These are phyloP conservation scores for Scedosporium boydii DNA, from an alignment of 2,329 filamentous ascomycete species.

Conservation along the genomic window DNA sequence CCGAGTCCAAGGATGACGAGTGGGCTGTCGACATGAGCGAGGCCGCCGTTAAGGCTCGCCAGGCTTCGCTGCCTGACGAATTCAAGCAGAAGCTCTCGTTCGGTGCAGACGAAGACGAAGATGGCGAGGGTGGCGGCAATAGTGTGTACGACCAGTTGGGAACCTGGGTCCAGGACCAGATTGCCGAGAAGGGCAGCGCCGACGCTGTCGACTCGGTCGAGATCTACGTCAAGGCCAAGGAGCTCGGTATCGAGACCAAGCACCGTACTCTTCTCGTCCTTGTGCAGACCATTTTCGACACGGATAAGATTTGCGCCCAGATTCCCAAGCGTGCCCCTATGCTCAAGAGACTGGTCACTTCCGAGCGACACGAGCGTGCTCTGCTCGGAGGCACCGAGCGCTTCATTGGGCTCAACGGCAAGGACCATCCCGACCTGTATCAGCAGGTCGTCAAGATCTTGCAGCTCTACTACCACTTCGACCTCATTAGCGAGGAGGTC, in stretches of 20 bases:
- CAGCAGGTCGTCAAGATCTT: slow-evolving; percentile 76
- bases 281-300: slow-evolving; percentile 83
- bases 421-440: slow-evolving; percentile 69
- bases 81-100: slow-evolving; percentile 87
- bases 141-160: slow-evolving; percentile 84
- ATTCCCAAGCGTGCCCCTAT: slow-evolving; percentile 75
- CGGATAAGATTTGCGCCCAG: slow-evolving; percentile 74
- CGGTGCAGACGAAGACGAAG: slow-evolving; percentile 71
- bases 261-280: slow-evolving; percentile 88
- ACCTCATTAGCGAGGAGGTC: slow-evolving; percentile 80
- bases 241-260: slow-evolving; percentile 88
- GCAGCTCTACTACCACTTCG: slow-evolving; percentile 81
- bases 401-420: slow-evolving; percentile 62
- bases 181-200: slow-evolving; percentile 62
- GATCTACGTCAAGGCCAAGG: slow-evolving; percentile 94
- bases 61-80: slow-evolving; percentile 85
- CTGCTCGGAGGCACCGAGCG: slow-evolving; percentile 93
- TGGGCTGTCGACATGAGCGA: slow-evolving; percentile 97
- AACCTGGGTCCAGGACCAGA: slow-evolving; percentile 77
- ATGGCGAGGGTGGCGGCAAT: slow-evolving; percentile 64
- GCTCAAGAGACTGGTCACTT: slow-evolving; percentile 85
- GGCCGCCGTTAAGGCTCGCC: slow-evolving; percentile 88
- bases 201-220: slow-evolving; percentile 78
- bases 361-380: slow-evolving; percentile 90
- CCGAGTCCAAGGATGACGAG: slow-evolving; percentile 70